These are phyloP conservation scores for Camellia oleifera DNA, from an alignment of 179 eudicot genomes.

Conservation along the genomic window DNA sequence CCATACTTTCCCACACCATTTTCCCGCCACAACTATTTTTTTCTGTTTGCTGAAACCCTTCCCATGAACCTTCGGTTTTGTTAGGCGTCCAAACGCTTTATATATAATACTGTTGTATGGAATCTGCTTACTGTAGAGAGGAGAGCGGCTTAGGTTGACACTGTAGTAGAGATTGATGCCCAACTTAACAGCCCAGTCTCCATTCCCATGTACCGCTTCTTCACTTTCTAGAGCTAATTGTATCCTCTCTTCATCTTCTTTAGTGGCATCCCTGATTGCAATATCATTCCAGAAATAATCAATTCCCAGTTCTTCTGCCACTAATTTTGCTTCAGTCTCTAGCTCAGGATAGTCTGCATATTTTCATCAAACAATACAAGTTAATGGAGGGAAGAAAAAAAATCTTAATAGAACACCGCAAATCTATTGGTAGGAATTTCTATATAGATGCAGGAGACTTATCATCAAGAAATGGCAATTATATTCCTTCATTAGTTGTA, in stretches of 20 bases:
- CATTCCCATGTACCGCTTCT: slow-evolving; percentile 71
- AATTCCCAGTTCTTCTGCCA: slow-evolving; percentile 74
- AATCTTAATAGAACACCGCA: neutral
- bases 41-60: slow-evolving; percentile 62
- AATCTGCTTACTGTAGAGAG: slow-evolving; percentile 96
- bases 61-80: slow-evolving; percentile 29
- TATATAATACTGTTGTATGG: slow-evolving; percentile 81
- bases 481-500: neutral
- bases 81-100: slow-evolving; percentile 69
- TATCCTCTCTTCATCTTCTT: slow-evolving; percentile 69
- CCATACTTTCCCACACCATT: slow-evolving; percentile 99
- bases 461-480: neutral
- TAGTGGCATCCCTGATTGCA: slow-evolving; percentile 53
- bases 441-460: slow-evolving; percentile 7
- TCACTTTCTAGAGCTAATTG: slow-evolving; percentile 68
- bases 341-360: slow-evolving; percentile 90
- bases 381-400: neutral
- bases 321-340: slow-evolving; percentile 67
- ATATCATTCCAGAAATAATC: slow-evolving; percentile 62
- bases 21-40: slow-evolving; percentile 74
- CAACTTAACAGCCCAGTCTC: slow-evolving; percentile 93
- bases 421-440: neutral
- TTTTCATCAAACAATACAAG: neutral
- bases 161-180: slow-evolving; percentile 90
- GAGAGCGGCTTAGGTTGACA: slow-evolving; percentile 90